Evolutionary conservation across 768 basidiomycete species (phyloP).

Genomic region (Rubroboletus pulcherrimus): DNA sequence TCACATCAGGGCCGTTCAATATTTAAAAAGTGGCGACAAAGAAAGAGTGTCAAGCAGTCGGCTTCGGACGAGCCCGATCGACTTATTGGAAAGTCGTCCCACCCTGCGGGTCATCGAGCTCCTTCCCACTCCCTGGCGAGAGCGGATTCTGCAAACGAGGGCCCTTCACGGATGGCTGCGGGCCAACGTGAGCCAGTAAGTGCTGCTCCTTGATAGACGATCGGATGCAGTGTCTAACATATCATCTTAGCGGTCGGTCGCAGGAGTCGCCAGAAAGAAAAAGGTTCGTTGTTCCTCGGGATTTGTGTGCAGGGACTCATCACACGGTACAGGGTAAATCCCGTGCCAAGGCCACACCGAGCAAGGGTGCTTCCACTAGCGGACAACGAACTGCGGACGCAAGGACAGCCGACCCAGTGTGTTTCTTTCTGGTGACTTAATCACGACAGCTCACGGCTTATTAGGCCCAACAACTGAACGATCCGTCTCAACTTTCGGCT

Average conservation of each 20-base stretch:
- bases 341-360: background rate
- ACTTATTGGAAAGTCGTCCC: background rate
- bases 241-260: background rate
- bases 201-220: background rate
- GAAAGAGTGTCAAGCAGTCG: background rate
- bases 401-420: accelerated
- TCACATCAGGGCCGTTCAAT: background rate
- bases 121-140: background rate
- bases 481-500: too few species aligned
- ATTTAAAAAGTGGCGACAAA: background rate
- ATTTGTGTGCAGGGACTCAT: background rate
- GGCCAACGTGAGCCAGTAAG: background rate
- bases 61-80: background rate
- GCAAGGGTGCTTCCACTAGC: background rate
- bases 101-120: background rate
- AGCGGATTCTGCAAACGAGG: too few species aligned
- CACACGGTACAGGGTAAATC: background rate
- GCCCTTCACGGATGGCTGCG: background rate
- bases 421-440: background rate
- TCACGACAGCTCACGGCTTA: too few species aligned
- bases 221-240: background rate
- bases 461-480: background rate
- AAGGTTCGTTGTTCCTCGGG: background rate
- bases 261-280: too few species aligned
- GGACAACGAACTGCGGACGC: background rate